phyloP scores from a whole-genome alignment of 2,329 filamentous ascomycete genomes.

The Venturia oleaginea region DNA sequence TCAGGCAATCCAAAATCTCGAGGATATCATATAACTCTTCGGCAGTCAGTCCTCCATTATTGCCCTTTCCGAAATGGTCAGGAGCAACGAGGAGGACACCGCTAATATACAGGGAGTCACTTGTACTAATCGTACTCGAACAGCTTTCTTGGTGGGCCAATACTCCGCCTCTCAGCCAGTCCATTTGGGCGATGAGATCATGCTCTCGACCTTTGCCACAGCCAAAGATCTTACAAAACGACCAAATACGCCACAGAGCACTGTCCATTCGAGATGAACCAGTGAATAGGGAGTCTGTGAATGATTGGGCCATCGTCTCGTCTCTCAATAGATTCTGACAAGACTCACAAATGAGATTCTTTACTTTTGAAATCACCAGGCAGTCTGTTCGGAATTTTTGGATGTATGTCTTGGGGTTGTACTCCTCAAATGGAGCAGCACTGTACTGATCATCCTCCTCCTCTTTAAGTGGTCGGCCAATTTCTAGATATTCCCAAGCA shows the following conservation, averaged over 20 bases:
- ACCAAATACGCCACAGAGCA: slow-evolving; percentile 58
- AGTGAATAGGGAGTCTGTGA: slow-evolving; percentile 38
- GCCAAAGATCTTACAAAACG: slow-evolving; percentile 56
- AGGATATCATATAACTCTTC: slow-evolving; percentile 55
- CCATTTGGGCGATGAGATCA: slow-evolving; percentile 50
- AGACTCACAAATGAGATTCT: slow-evolving; percentile 46
- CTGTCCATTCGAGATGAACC: slow-evolving; percentile 47
- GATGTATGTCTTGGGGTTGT: slow-evolving; percentile 45
- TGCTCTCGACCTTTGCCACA: slow-evolving; percentile 48
- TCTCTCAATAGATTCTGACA: slow-evolving; percentile 21
- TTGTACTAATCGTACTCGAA: slow-evolving; percentile 38
- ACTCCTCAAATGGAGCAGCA: slow-evolving; percentile 41
- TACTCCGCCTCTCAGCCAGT: slow-evolving; percentile 52
- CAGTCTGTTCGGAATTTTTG: slow-evolving; percentile 43
- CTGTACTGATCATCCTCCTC: slow-evolving; percentile 28
- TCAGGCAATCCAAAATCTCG: slow-evolving; percentile 55
- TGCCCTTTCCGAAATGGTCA: slow-evolving; percentile 49
- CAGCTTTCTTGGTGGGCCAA: slow-evolving; percentile 40
- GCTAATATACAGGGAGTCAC: slow-evolving; percentile 41
- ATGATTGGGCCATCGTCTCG: slow-evolving; percentile 35
- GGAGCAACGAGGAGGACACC: slow-evolving; percentile 47
- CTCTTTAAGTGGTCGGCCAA: slow-evolving; percentile 41
- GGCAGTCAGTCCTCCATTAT: slow-evolving; percentile 43
- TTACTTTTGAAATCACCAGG: slow-evolving; percentile 45
- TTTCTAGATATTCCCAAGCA: slow-evolving; percentile 52